phyloP scores from a whole-genome alignment of 2,329 filamentous ascomycete species.

The Tolypocladium guangdongense region DNA sequence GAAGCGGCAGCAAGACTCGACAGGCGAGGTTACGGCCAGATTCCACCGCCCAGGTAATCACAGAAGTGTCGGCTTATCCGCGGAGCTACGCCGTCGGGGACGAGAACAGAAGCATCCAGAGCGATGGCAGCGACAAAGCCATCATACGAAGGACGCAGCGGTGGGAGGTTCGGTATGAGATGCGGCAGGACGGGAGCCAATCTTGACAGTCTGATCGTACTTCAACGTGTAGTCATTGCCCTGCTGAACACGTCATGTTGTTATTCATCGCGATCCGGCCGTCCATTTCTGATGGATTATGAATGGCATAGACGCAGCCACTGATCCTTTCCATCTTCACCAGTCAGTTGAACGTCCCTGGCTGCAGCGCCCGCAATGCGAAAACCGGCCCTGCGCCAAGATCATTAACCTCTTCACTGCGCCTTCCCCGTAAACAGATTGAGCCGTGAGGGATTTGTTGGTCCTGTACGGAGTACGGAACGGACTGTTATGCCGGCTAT shows the following conservation, averaged over 20 bases:
- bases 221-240: too few species aligned
- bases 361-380: background rate
- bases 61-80: background rate
- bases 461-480: background rate
- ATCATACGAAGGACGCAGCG: conserved; percentile 5
- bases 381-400: background rate
- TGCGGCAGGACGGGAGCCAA: too few species aligned
- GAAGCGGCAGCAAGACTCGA: background rate
- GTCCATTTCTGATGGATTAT: background rate
- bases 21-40: background rate
- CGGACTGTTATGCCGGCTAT: too few species aligned
- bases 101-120: conserved; percentile 5
- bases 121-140: conserved; percentile 7
- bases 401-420: background rate
- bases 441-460: background rate
- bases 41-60: conserved; percentile 1
- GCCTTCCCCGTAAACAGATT: background rate
- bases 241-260: background rate
- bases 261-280: background rate
- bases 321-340: background rate
- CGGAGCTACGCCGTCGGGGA: background rate
- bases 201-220: too few species aligned
- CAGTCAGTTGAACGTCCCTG: too few species aligned
- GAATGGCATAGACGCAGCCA: background rate
- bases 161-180: conserved; percentile 4